phyloP scores from a whole-genome alignment of 768 basidiomycete species.

The Boletus tomentosulus region DNA sequence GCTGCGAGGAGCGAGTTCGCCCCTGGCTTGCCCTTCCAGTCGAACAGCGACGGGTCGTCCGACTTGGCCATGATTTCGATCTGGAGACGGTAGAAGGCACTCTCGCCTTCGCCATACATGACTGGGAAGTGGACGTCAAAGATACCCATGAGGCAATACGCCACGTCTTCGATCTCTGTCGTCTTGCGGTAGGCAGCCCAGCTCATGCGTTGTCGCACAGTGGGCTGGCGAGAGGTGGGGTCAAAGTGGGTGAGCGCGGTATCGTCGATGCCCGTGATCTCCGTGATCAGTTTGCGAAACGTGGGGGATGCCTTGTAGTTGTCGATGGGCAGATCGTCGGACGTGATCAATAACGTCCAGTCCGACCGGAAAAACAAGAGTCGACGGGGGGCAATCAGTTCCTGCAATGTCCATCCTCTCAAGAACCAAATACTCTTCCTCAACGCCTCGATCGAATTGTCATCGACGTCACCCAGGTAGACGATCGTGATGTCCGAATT shows the following conservation, averaged over 20 bases:
- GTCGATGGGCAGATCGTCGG: slow-evolving; percentile 11
- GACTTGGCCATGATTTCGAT: slow-evolving; percentile 24
- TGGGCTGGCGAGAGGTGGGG: slow-evolving; percentile 9
- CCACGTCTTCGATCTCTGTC: slow-evolving; percentile 26
- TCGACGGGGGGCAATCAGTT: slow-evolving; percentile 23
- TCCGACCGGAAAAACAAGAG: slow-evolving; percentile 22
- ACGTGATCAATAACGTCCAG: slow-evolving; percentile 18
- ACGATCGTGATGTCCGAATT: slow-evolving; percentile 24
- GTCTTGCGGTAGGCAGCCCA: slow-evolving; percentile 30
- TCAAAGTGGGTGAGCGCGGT: slow-evolving; percentile 16
- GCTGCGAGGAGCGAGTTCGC: slow-evolving; percentile 17
- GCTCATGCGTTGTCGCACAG: slow-evolving; percentile 20
- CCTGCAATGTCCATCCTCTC: slow-evolving; percentile 25
- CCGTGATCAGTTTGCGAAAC: slow-evolving; percentile 12
- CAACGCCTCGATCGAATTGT: slow-evolving; percentile 12
- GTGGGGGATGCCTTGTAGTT: slow-evolving; percentile 15
- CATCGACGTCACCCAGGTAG: slow-evolving; percentile 19
- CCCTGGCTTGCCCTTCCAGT: slow-evolving; percentile 19
- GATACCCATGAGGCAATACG: slow-evolving; percentile 28
- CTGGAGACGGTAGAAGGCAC: slow-evolving; percentile 27
- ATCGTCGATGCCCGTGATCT: slow-evolving; percentile 19
- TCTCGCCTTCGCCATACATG: slow-evolving; percentile 27
- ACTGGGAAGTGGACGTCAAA: slow-evolving; percentile 27
- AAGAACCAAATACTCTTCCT: slow-evolving; percentile 22
- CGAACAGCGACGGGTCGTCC: slow-evolving; percentile 22